Conservation (phyloP, 2,329 filamentous ascomycete genomes). For the Colletotrichum graminicola region DNA sequence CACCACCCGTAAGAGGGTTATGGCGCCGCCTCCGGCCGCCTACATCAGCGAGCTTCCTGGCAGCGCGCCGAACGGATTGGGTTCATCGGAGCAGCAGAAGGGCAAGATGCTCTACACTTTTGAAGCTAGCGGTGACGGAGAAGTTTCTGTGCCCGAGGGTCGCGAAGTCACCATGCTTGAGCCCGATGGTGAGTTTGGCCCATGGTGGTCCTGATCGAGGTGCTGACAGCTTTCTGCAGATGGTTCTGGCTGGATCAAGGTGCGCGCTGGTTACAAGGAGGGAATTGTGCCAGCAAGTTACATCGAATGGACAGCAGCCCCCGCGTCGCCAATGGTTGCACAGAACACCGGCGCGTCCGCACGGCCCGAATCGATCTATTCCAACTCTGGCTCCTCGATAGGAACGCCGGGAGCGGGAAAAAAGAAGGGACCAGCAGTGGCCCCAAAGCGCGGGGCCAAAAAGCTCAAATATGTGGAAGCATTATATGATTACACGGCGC, state of each 20-base stretch:
- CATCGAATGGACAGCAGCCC: slow-evolving; percentile 70
- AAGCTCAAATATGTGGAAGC: slow-evolving; percentile 95
- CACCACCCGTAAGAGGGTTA: slow-evolving; percentile 71
- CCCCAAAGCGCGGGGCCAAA: slow-evolving; percentile 90
- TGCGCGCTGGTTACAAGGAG: slow-evolving; percentile 79
- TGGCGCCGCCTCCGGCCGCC: slow-evolving; percentile 87
- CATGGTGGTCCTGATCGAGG: neutral
- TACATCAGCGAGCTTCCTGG: slow-evolving; percentile 80
- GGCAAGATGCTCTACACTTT: slow-evolving; percentile 94
- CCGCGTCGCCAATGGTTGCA: slow-evolving; percentile 58
- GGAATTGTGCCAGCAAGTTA: slow-evolving; percentile 92
- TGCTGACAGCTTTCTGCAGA: slow-evolving; percentile 63
- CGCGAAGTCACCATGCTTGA: slow-evolving; percentile 83
- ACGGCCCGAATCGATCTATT: slow-evolving; percentile 82
- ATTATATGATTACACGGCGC: slow-evolving; percentile 89
- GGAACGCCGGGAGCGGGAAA: slow-evolving; percentile 64
- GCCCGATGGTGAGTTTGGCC: slow-evolving; percentile 78
- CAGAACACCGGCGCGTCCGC: slow-evolving; percentile 60
- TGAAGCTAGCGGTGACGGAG: slow-evolving; percentile 82
- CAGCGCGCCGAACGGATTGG: slow-evolving; percentile 59
- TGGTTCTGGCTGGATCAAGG: slow-evolving; percentile 90
- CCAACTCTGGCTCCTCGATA: slow-evolving; percentile 80
- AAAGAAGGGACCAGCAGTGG: slow-evolving; percentile 93
- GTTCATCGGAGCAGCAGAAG: slow-evolving; percentile 67
- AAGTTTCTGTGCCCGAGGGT: slow-evolving; percentile 84